phyloP scores from a whole-genome alignment of 1,284 basidiomycete genomes.

The Coriolopsis trogii region DNA sequence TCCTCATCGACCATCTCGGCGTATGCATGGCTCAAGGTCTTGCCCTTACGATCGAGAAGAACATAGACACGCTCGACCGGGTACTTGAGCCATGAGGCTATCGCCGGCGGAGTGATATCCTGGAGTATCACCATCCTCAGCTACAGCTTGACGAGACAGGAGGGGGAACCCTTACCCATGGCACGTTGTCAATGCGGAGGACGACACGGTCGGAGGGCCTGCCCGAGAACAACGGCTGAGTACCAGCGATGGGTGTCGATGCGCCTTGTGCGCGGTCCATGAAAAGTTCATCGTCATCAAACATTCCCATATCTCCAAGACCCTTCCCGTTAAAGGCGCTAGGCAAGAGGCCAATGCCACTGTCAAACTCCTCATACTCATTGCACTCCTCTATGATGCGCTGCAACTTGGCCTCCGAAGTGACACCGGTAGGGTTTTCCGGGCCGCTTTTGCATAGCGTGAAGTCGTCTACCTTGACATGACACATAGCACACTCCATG shows the following conservation, averaged over 20 bases:
- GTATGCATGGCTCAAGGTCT: slow-evolving; percentile 80
- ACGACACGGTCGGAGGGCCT: slow-evolving; percentile 52
- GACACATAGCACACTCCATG: slow-evolving; percentile 80
- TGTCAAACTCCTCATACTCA: slow-evolving; percentile 24
- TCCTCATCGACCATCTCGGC: slow-evolving; percentile 66
- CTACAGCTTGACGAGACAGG: neutral
- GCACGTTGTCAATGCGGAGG: slow-evolving; percentile 81
- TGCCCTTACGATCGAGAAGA: slow-evolving; percentile 75
- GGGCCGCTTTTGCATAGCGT: slow-evolving; percentile 43
- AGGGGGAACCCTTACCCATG: slow-evolving; percentile 64
- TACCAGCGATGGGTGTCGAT: slow-evolving; percentile 32
- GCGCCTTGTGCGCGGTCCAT: slow-evolving; percentile 35
- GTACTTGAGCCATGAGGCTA: slow-evolving; percentile 67
- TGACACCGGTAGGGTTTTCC: neutral
- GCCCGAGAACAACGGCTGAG: slow-evolving; percentile 6
- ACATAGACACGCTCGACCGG: slow-evolving; percentile 72
- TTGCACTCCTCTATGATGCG: slow-evolving; percentile 22
- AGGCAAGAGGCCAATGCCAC: slow-evolving; percentile 24
- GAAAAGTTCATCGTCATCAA: slow-evolving; percentile 29
- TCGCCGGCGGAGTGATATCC: slow-evolving; percentile 80
- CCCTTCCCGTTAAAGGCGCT: slow-evolving; percentile 24
- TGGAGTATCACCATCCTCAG: slow-evolving; percentile 31
- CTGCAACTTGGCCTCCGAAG: slow-evolving; percentile 8
- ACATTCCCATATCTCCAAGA: slow-evolving; percentile 12
- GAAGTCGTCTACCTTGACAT: slow-evolving; percentile 67